Percentiles rank a stretch among this genome's conserved stretches.
Evolutionary conservation across 805 yeast genomes (phyloP).

Genomic region (Spencermartinsiella europaea): DNA sequence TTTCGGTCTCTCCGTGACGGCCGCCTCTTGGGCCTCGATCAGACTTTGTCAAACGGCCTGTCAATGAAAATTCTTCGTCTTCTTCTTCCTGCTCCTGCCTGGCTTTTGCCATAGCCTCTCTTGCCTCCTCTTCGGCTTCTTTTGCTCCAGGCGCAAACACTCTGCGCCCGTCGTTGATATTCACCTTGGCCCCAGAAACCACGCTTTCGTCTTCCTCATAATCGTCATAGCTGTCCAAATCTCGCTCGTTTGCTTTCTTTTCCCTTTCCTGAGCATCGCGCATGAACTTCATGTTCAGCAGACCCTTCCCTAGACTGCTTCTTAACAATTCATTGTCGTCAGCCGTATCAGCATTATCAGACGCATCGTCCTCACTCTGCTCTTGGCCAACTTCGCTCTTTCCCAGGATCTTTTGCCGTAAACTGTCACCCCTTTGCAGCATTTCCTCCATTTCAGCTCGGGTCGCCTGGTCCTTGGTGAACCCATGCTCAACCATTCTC

Average conservation of each 20-base stretch:
- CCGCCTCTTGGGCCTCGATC: conserved; percentile 1
- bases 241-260: conserved; percentile 56
- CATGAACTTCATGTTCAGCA: conserved; percentile 94
- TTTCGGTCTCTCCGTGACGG: neutral
- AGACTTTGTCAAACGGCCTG: conserved; percentile 10
- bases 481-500: conserved; percentile 81
- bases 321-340: conserved; percentile 27
- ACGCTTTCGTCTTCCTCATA: conserved; percentile 34
- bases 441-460: conserved; percentile 91
- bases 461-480: conserved; percentile 78
- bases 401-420: conserved; percentile 69
- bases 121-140: conserved; percentile 29
- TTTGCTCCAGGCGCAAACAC: conserved; percentile 63
- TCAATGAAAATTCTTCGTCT: conserved; percentile 7
- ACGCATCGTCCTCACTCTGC: conserved; percentile 28
- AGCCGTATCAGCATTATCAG: conserved; percentile 13
- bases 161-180: conserved; percentile 72
- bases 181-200: conserved; percentile 34
- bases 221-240: conserved; percentile 44
- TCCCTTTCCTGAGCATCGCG: conserved; percentile 75
- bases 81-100: conserved; percentile 25
- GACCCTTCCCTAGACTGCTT: conserved; percentile 72
- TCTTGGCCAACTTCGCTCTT: conserved; percentile 35
- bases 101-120: conserved; percentile 23
- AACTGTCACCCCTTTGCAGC: conserved; percentile 79